These are phyloP conservation scores for Bremia lactucae DNA, from an alignment of 352 stramenopile species.

Conservation along the genomic window DNA sequence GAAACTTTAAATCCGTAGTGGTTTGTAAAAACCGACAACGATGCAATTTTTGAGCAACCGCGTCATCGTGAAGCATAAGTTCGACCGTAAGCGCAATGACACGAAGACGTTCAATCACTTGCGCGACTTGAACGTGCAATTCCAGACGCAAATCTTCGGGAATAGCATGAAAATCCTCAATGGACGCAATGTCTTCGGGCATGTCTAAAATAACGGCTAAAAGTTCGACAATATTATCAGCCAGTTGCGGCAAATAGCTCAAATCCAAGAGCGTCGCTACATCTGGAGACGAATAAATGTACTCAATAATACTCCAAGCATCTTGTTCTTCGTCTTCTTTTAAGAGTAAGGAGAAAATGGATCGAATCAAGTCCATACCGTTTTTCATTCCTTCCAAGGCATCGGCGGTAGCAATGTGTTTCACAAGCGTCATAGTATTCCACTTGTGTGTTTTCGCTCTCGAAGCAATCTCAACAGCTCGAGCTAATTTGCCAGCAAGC, in stretches of 20 bases:
- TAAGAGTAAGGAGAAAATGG: slow-evolving; percentile 66
- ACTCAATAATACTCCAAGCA: slow-evolving; percentile 44
- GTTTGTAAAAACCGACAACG: slow-evolving; percentile 50
- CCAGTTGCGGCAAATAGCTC: slow-evolving; percentile 40
- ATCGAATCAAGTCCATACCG: slow-evolving; percentile 37
- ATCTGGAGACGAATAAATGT: slow-evolving; percentile 49
- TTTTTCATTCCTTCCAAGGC: slow-evolving; percentile 53
- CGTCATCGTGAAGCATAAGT: slow-evolving; percentile 45
- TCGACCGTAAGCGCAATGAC: slow-evolving; percentile 36
- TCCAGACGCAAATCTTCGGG: slow-evolving; percentile 44
- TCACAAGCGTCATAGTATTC: slow-evolving; percentile 38
- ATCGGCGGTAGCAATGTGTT: slow-evolving; percentile 49
- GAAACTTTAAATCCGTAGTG: slow-evolving; percentile 45
- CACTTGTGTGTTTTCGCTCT: slow-evolving; percentile 41
- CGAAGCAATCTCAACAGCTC: slow-evolving; percentile 46
- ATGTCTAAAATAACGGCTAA: slow-evolving; percentile 70
- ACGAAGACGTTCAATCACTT: slow-evolving; percentile 46
- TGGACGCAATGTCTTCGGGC: slow-evolving; percentile 51
- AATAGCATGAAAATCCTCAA: slow-evolving; percentile 27
- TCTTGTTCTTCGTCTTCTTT: slow-evolving; percentile 39
- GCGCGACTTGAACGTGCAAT: slow-evolving; percentile 55
- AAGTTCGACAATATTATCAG: slow-evolving; percentile 63
- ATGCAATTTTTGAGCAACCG: slow-evolving; percentile 38
- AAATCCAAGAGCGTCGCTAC: slow-evolving; percentile 52
- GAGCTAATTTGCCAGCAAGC: slow-evolving; percentile 56